These are phyloP conservation scores for Alternaria triticimaculans DNA, from an alignment of 2,329 filamentous ascomycete genomes.

Conservation along the genomic window DNA sequence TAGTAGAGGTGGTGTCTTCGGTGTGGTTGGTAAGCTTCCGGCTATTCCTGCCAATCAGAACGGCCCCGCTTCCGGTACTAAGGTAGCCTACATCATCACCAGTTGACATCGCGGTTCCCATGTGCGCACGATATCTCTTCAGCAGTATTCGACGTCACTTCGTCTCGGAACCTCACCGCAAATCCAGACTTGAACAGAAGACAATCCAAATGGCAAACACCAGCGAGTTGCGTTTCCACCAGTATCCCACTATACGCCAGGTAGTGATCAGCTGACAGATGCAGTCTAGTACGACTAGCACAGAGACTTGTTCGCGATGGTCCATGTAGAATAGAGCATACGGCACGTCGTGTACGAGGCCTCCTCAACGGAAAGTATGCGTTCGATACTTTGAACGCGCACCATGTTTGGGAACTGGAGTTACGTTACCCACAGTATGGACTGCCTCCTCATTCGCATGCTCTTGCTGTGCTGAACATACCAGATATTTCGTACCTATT, in stretches of 20 bases:
- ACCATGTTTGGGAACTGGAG: conserved; percentile 48
- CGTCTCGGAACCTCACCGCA: accelerated
- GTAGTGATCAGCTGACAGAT: neutral
- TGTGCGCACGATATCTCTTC: neutral
- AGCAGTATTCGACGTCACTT: accelerated
- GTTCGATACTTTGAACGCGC: conserved; percentile 43
- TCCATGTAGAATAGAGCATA: conserved; percentile 39
- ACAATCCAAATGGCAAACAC: neutral
- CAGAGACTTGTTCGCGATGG: conserved; percentile 51
- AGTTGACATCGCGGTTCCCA: neutral
- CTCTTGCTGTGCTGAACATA: neutral
- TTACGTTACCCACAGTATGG: conserved; percentile 44
- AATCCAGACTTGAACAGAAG: too few species aligned
- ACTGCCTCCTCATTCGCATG: too few species aligned
- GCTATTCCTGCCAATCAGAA: conserved; percentile 8
- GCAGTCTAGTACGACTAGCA: conserved; percentile 50
- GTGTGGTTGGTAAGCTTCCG: conserved; percentile 6
- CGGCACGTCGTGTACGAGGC: conserved; percentile 42
- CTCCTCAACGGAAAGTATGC: conserved; percentile 41
- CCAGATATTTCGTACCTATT: conserved; percentile 40
- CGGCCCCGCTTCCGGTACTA: conserved; percentile 4
- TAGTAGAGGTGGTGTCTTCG: neutral
- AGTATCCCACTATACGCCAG: neutral
- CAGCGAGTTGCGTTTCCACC: neutral
- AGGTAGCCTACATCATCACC: conserved; percentile 9